Conservation (phyloP, 1,284 basidiomycete genomes). For the Cryptococcus amylolentus region DNA sequence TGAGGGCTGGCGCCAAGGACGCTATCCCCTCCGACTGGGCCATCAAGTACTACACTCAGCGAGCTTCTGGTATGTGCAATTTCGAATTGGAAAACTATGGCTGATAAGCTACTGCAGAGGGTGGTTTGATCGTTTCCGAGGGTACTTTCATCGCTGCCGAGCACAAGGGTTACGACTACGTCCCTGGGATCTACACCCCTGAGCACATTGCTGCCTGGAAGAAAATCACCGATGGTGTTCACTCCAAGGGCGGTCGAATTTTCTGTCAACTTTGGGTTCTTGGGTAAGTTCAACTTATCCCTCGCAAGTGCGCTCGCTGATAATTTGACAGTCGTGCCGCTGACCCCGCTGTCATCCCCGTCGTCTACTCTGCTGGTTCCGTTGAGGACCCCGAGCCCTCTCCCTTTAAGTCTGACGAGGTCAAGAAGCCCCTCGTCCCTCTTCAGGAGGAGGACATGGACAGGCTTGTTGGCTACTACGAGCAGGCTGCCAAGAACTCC, state of each 20-base stretch:
- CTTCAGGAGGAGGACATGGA: slow-evolving; percentile 40
- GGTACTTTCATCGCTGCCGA: slow-evolving; percentile 27
- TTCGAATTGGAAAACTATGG: not conserved
- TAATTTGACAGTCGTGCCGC: slow-evolving; percentile 13
- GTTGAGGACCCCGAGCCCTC: not conserved
- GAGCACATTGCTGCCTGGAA: slow-evolving; percentile 33
- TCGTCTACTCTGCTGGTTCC: slow-evolving; percentile 12
- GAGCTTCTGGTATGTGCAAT: slow-evolving; percentile 27
- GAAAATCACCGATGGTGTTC: slow-evolving; percentile 51
- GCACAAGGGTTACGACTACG: slow-evolving; percentile 17
- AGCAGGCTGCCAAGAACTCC: slow-evolving; percentile 55
- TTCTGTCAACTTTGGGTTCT: slow-evolving; percentile 56
- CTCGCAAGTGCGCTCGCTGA: not conserved
- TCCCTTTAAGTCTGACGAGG: slow-evolving; percentile 1
- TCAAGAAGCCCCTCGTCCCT: slow-evolving; percentile 27
- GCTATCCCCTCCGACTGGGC: slow-evolving; percentile 29
- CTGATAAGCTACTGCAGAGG: slow-evolving; percentile 13
- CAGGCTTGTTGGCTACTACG: slow-evolving; percentile 53
- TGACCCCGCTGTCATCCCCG: slow-evolving; percentile 7
- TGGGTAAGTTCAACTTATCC: slow-evolving; percentile 31
- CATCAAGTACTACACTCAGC: slow-evolving; percentile 44
- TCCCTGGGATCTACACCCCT: slow-evolving; percentile 9
- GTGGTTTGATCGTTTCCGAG: slow-evolving; percentile 45
- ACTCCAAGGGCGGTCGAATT: slow-evolving; percentile 52
- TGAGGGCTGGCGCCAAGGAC: slow-evolving; percentile 23